phyloP scores from a whole-genome alignment of 495 filamentous ascomycete genomes.

The Talaromyces stipitatus region DNA sequence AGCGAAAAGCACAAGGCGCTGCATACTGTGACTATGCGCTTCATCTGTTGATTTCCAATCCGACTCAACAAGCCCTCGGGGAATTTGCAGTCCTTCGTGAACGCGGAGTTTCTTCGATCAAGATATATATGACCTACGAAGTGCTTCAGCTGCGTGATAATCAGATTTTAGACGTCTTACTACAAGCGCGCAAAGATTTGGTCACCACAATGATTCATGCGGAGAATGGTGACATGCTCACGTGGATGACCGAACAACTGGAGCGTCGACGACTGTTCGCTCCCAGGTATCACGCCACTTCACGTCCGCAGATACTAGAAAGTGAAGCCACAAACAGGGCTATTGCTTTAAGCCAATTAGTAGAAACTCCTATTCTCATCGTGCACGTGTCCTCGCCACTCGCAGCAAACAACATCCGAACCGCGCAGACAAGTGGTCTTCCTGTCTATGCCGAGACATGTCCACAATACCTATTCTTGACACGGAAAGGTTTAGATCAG shows the following conservation, averaged over 20 bases:
- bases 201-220: constrained; percentile 58
- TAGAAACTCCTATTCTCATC: constrained; percentile 49
- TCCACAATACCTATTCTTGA: constrained; percentile 58
- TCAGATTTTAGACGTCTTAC: constrained; percentile 49
- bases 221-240: constrained; percentile 50
- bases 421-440: constrained; percentile 46
- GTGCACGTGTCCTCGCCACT: constrained; percentile 50
- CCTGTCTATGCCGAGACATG: constrained; percentile 59
- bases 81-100: constrained; percentile 38
- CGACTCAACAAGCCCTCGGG: constrained; percentile 30
- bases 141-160: constrained; percentile 46
- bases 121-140: constrained; percentile 61
- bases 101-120: constrained; percentile 48
- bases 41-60: constrained; percentile 51
- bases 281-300: constrained; percentile 47
- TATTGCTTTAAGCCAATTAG: constrained; percentile 45
- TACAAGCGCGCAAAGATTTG: constrained; percentile 33
- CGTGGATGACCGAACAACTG: constrained; percentile 40
- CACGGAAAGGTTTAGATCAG: constrained; percentile 39
- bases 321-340: constrained; percentile 52
- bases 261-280: constrained; percentile 35
- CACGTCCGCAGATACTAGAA: constrained; percentile 47
- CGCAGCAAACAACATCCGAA: constrained; percentile 44
- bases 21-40: constrained; percentile 56
- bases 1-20: constrained; percentile 33